Evolutionary conservation across 345 rosid species (phyloP).

Genomic region (Clausena lansium): DNA sequence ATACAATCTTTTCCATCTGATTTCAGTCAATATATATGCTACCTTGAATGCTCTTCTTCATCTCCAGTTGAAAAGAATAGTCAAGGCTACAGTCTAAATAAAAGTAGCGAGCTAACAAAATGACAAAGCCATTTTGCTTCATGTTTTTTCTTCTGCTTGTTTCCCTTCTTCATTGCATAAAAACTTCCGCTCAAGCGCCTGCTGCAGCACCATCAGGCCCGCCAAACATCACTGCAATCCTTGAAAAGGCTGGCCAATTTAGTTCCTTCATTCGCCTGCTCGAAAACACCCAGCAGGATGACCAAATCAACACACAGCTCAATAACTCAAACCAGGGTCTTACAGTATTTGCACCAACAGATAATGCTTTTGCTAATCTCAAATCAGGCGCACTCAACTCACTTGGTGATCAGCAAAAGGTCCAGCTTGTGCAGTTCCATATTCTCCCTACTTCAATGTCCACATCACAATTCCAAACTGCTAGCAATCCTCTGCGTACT

Average conservation of each 20-base stretch:
- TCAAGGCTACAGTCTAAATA: background rate
- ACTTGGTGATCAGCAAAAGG: constrained; percentile 62
- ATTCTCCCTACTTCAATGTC: constrained; percentile 60
- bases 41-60: constrained; percentile 12
- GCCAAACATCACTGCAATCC: constrained; percentile 63
- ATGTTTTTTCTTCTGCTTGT: constrained; percentile 27
- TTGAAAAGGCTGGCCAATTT: constrained; percentile 83
- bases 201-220: constrained; percentile 57
- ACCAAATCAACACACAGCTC: constrained; percentile 75
- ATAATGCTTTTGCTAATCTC: constrained; percentile 66
- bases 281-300: constrained; percentile 57
- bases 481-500: constrained; percentile 84
- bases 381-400: constrained; percentile 71
- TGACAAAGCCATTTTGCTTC: constrained; percentile 34
- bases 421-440: constrained; percentile 79
- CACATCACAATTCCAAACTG: constrained; percentile 76
- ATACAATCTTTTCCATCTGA: constrained; percentile 1
- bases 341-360: constrained; percentile 79
- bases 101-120: constrained; percentile 8
- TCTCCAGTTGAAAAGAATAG: background rate
- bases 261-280: constrained; percentile 59
- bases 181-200: constrained; percentile 44
- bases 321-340: constrained; percentile 70
- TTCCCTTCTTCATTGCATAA: constrained; percentile 27
- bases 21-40: constrained; percentile 16